Conservation (phyloP, 148 eudicot genomes). For the Euryodendron excelsum region DNA sequence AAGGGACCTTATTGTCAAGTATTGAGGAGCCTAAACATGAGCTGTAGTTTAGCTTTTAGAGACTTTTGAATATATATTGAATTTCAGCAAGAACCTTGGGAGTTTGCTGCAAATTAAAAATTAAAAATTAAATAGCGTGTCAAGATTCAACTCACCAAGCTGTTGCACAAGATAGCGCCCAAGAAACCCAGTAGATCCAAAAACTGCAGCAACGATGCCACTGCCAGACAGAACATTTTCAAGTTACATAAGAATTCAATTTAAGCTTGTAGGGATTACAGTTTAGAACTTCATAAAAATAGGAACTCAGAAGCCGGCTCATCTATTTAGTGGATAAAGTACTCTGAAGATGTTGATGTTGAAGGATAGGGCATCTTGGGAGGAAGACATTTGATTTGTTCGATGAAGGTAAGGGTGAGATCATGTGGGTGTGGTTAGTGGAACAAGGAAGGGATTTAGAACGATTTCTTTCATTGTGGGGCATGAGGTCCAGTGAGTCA, state of each 20-base stretch:
- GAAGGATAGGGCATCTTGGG: not conserved
- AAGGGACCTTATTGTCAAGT: not conserved
- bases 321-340: not conserved
- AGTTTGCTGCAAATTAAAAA: slow-evolving; percentile 1
- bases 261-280: not conserved
- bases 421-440: not conserved
- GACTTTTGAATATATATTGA: not conserved
- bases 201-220: slow-evolving; percentile 89
- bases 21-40: not conserved
- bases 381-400: not conserved
- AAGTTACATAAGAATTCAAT: not conserved
- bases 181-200: slow-evolving; percentile 97
- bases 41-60: not conserved
- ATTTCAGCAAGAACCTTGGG: not conserved
- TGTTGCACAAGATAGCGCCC: slow-evolving; percentile 94
- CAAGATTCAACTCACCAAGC: slow-evolving; percentile 59
- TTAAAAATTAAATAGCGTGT: not conserved
- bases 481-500: no score
- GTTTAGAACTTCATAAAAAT: not conserved
- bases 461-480: no score
- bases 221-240: slow-evolving; percentile 43
- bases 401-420: not conserved
- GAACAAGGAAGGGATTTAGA: no score
- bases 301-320: not conserved
- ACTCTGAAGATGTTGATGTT: not conserved